phyloP scores from a whole-genome alignment of 2,329 filamentous ascomycete genomes.

The Penicillium occitanis region DNA sequence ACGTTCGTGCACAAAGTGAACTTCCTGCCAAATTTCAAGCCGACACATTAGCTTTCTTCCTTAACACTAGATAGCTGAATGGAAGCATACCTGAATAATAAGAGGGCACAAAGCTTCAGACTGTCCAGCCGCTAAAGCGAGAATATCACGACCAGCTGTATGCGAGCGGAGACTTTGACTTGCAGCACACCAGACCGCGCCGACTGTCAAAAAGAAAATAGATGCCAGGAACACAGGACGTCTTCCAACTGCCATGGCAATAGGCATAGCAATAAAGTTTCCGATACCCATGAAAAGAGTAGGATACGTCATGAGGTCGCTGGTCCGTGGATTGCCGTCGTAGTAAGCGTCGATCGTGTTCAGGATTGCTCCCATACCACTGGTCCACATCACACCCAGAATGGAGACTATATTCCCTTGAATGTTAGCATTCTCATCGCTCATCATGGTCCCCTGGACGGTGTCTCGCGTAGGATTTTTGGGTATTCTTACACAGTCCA shows the following conservation, averaged over 20 bases:
- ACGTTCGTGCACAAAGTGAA: neutral
- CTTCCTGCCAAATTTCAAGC: neutral
- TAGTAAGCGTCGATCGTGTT: neutral
- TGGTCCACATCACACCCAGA: neutral
- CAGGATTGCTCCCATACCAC: neutral
- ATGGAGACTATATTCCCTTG: neutral
- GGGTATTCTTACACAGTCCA: neutral
- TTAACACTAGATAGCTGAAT: too few species aligned
- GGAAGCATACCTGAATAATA: neutral
- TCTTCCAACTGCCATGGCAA: neutral
- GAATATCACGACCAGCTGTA: neutral
- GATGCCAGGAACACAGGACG: neutral
- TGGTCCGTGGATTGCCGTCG: neutral
- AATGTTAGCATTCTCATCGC: neutral
- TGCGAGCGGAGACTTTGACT: neutral
- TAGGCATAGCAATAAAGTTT: neutral
- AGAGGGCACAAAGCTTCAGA: constrained; percentile 13
- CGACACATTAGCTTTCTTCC: neutral
- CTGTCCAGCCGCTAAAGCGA: constrained; percentile 7
- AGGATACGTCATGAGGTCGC: neutral
- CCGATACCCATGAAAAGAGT: neutral
- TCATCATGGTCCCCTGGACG: neutral
- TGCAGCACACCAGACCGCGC: constrained; percentile 2
- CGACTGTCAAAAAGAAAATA: neutral
- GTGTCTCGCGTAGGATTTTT: neutral